Evolutionary conservation across 768 basidiomycete genomes (phyloP), one percentile per base, ranked within the genome.

Genomic region (Trametes cinnabarina): DNA sequence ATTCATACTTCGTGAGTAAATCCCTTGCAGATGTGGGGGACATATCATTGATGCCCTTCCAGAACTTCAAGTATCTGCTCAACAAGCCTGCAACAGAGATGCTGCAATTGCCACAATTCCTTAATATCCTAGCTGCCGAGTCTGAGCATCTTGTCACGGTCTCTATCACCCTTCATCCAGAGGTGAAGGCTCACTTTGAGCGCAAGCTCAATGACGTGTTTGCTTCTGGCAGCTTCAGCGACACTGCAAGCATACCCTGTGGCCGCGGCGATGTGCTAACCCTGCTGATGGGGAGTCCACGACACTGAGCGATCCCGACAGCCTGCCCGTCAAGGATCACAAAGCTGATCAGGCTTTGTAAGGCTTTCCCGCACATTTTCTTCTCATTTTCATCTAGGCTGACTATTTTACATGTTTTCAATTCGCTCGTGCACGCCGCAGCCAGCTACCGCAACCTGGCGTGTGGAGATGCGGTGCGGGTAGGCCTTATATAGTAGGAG

Each of bases 61-160:
- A 99, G 96, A 87, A 84, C 65, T 98, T 98, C 82, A 98, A 98
- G 78, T 98, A 98, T 74, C 80, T 98, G 26, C 76, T 80, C 25
- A 80, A 88, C 59, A 98, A 97, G 67, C 85, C 83, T 23, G 80
- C 93, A 28, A 69, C 70, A 26, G 80, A 85, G 4, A 87, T 96
- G 83, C 65, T 85, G 37, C 79, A 85, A 39, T 76, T 81, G 1
- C 77, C 90, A 19, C 92, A 95, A 65, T 98, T 95, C 73, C 78
- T 98, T 23, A 86, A 92, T 63, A 96, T 98, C 63, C 83, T 98
- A 9, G 81, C 83, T 39, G 97, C 97, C 1, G 96, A 99, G 71
- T 74, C 84, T n/a, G 91, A 96, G 51, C 86, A 88, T 55, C 79
- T 98, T 48, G 85, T 98, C 66, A 90, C 79, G 0, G 81, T 95